Percentiles rank a stretch among this genome's conserved stretches.
Conservation (phyloP, 352 stramenopile genomes). For the Globisporangium cylindrosporum region DNA sequence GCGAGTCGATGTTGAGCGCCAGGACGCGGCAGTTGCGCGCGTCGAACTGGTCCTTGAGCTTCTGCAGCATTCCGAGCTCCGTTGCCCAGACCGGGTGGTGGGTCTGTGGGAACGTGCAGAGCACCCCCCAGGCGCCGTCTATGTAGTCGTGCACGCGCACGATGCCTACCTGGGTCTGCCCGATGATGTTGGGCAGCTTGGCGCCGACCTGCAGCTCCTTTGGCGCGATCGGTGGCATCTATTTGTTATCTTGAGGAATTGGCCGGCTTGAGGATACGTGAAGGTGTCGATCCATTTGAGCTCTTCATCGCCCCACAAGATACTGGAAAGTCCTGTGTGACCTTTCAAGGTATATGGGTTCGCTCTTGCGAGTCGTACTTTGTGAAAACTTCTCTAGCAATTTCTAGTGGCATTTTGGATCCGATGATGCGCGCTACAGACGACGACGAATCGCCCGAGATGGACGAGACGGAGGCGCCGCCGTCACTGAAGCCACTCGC, state of each 20-base stretch:
- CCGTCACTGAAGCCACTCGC: not conserved
- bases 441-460: not conserved
- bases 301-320: not conserved
- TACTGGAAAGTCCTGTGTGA: constrained; percentile 16
- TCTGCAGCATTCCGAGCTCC: constrained; percentile 77
- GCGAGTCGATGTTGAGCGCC: constrained; percentile 40
- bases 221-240: constrained; percentile 27
- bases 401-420: not conserved
- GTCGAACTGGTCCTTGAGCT: constrained; percentile 76
- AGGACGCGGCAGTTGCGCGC: constrained; percentile 70
- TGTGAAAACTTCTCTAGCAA: not conserved
- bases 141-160: constrained; percentile 75
- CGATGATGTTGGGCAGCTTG: constrained; percentile 73
- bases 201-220: constrained; percentile 59
- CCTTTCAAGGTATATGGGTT: constrained; percentile 11
- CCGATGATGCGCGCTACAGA: not conserved
- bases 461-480: not conserved
- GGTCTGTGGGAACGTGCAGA: constrained; percentile 69
- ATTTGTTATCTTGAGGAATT: no score
- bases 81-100: constrained; percentile 77
- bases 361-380: not conserved
- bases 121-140: constrained; percentile 59
- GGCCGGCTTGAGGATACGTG: not conserved
- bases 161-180: constrained; percentile 65
- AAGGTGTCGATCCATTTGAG: not conserved